A percentile compares a stretch with the other conserved stretches of the same genome.
Evolutionary conservation across 768 basidiomycete genomes (phyloP).

Genomic region (Nevesoporus exiguus): DNA sequence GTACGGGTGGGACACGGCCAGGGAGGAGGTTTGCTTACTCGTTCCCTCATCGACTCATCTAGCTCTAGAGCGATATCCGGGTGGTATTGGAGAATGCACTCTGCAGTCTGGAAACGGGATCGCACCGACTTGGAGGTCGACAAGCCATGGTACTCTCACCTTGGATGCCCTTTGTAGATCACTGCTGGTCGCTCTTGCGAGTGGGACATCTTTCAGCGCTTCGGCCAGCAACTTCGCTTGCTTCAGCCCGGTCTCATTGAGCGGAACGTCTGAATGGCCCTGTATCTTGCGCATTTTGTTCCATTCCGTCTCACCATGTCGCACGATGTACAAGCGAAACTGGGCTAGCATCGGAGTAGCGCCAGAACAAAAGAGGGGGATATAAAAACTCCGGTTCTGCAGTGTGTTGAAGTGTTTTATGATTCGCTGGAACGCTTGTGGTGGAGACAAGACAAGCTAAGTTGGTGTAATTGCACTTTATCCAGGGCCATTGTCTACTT

Average conservation of each 20-base stretch:
- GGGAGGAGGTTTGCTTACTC: slow-evolving; percentile 42
- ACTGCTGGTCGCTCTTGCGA: slow-evolving; percentile 64
- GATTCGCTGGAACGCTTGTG: background rate
- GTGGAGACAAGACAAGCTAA: background rate
- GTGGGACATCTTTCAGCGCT: slow-evolving; percentile 50
- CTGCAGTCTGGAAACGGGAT: slow-evolving; percentile 52
- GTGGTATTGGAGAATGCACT: slow-evolving; percentile 56
- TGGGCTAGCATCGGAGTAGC: slow-evolving; percentile 27
- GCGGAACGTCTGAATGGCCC: slow-evolving; percentile 66
- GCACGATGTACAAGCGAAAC: slow-evolving; percentile 59
- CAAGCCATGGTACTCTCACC: slow-evolving; percentile 38
- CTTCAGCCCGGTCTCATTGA: slow-evolving; percentile 58
- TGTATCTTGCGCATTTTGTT: slow-evolving; percentile 64
- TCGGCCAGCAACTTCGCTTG: slow-evolving; percentile 59
- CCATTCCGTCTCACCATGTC: slow-evolving; percentile 77
- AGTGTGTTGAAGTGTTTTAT: background rate
- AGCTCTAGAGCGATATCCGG: slow-evolving; percentile 41
- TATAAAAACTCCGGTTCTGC: background rate
- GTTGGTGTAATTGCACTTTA: background rate
- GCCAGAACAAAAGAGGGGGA: background rate
- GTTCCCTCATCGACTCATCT: slow-evolving; percentile 55
- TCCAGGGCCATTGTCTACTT: background rate
- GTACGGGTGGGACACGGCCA: background rate
- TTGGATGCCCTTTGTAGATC: slow-evolving; percentile 66
- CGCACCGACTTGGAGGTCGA: background rate